Evolutionary conservation across 345 rosid species (phyloP).

Genomic region (Syzygium aqueum): DNA sequence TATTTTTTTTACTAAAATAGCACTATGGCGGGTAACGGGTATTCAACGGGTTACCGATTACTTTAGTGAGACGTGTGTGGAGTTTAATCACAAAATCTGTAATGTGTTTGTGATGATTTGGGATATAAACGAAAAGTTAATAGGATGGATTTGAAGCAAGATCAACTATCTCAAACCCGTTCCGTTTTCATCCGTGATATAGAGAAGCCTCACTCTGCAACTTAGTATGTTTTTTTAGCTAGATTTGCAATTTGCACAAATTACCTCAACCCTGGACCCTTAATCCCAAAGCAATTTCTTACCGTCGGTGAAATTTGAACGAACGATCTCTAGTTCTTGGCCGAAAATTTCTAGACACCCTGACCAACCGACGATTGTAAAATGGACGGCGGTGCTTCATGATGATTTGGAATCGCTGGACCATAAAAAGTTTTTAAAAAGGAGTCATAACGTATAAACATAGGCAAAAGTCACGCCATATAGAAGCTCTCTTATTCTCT

Average conservation of each 20-base stretch:
- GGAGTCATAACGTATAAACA: background rate
- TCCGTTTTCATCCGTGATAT: background rate
- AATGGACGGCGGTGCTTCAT: background rate
- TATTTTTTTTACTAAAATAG: background rate
- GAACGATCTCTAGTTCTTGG: background rate
- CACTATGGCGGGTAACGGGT: background rate
- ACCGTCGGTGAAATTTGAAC: background rate
- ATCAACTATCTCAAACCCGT: background rate
- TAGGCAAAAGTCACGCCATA: background rate
- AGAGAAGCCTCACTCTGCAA: background rate
- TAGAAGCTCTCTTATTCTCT: background rate
- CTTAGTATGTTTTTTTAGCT: background rate
- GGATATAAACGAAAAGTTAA: background rate
- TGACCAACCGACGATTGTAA: background rate
- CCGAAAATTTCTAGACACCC: background rate
- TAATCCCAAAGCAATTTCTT: background rate
- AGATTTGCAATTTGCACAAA: accelerated
- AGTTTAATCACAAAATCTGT: background rate
- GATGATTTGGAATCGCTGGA: background rate
- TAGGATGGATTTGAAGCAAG: accelerated
- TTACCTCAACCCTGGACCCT: background rate
- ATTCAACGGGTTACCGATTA: background rate
- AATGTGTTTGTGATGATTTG: background rate
- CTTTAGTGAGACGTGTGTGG: background rate
- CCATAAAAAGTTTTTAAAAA: background rate